A percentile compares a stretch with the other conserved stretches of the same genome.
Conservation (phyloP, 192 early-diverging fungal species). For the Coemansia reversa region DNA sequence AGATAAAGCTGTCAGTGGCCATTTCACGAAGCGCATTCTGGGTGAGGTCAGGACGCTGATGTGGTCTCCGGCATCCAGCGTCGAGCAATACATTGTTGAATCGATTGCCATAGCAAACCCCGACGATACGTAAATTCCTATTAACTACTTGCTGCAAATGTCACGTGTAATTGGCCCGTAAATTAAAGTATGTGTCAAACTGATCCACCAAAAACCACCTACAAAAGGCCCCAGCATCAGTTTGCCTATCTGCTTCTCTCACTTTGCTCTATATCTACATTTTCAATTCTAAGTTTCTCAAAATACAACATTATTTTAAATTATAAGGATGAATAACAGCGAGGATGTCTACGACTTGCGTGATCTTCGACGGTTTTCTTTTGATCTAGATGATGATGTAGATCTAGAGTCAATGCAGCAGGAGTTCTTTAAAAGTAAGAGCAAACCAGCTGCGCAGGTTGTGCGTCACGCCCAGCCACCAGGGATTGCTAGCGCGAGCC, state of each 20-base stretch:
- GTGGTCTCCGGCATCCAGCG: constrained; percentile 45
- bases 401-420: constrained; percentile 46
- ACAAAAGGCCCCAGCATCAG: too few relatives aligned
- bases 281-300: too few relatives aligned
- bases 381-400: constrained; percentile 20
- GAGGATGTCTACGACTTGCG: background rate
- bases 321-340: background rate
- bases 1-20: constrained; percentile 10
- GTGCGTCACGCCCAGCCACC: constrained; percentile 24
- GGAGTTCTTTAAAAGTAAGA: constrained; percentile 36
- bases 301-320: too few relatives aligned
- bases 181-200: background rate
- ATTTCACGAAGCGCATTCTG: constrained; percentile 33
- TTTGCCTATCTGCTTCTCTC: too few relatives aligned
- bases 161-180: background rate
- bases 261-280: too few relatives aligned
- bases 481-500: background rate
- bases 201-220: too few relatives aligned
- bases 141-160: background rate
- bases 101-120: constrained; percentile 36
- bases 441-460: constrained; percentile 45
- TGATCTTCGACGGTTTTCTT: constrained; percentile 13
- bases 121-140: constrained; percentile 19
- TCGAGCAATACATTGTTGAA: constrained; percentile 53
- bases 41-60: constrained; percentile 50